Evolutionary conservation across 2,329 filamentous ascomycete genomes (phyloP).

Genomic region (Microdochium trichocladiopsis): DNA sequence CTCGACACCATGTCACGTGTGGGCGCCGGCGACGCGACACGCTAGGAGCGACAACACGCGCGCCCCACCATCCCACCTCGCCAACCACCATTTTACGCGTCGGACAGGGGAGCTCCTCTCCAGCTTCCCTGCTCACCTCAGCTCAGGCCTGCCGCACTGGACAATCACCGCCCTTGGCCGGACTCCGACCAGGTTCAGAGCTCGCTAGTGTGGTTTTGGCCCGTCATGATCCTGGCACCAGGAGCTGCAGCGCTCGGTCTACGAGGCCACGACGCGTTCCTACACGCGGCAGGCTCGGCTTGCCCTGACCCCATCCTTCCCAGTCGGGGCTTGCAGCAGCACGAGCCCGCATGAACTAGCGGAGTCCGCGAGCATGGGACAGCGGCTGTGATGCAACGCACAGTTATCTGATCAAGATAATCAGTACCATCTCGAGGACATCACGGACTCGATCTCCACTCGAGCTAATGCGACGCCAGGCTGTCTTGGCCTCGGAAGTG

Average conservation of each 20-base stretch:
- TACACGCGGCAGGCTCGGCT: neutral
- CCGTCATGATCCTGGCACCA: neutral
- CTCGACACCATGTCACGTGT: constrained; percentile 1
- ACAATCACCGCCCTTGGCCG: neutral
- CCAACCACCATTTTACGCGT: neutral
- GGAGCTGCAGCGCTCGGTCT: neutral
- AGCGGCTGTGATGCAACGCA: neutral
- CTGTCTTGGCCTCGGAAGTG: neutral
- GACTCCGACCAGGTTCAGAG: neutral
- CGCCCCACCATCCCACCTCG: neutral
- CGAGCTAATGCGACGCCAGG: neutral
- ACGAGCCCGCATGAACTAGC: neutral
- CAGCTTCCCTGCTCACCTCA: neutral
- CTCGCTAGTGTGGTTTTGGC: neutral
- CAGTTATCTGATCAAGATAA: neutral
- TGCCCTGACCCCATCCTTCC: too few species aligned
- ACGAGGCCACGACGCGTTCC: neutral
- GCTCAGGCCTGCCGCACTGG: neutral
- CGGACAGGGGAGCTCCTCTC: neutral
- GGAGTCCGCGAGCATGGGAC: neutral
- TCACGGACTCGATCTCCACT: neutral
- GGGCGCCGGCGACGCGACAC: neutral
- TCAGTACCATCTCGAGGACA: neutral
- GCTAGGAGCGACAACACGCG: neutral
- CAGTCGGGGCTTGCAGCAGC: neutral